Percentiles rank a stretch among this genome's conserved stretches.
Evolutionary conservation across 106 monocot genomes (phyloP).

Genomic region (Dendrobium officinale): DNA sequence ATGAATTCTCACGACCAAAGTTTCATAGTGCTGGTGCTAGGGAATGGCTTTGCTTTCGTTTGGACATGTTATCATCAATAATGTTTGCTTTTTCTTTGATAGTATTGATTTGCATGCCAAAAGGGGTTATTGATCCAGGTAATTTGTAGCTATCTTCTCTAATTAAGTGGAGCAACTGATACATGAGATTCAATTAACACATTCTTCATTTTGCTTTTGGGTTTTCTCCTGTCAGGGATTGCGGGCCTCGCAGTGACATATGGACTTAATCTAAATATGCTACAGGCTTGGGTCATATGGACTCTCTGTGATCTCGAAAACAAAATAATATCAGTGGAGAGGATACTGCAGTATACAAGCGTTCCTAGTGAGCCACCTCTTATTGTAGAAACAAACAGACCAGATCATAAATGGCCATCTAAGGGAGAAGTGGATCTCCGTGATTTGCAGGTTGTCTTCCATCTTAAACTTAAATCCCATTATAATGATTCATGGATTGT

Average conservation of each 20-base stretch:
- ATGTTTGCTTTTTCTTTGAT: conserved; percentile 15
- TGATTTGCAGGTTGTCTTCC: background rate
- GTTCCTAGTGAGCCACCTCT: conserved; percentile 80
- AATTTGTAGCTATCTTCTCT: background rate
- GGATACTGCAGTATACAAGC: conserved; percentile 72
- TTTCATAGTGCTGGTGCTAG: conserved; percentile 55
- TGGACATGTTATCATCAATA: conserved; percentile 55
- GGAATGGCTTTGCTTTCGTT: conserved; percentile 55
- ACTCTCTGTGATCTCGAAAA: conserved; percentile 56
- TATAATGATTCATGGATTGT: no score
- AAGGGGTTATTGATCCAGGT: conserved; percentile 4
- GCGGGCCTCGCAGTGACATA: conserved; percentile 85
- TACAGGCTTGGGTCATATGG: conserved; percentile 67
- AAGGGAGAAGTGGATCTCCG: conserved; percentile 25
- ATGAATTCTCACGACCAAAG: conserved; percentile 53
- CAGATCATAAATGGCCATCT: conserved; percentile 55
- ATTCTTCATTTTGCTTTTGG: background rate
- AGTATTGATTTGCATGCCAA: conserved; percentile 2
- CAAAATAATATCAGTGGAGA: conserved; percentile 38
- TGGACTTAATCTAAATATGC: conserved; percentile 68
- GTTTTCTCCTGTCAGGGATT: conserved; percentile 27
- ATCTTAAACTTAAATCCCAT: background rate
- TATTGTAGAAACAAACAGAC: conserved; percentile 29
- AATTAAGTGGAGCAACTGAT: background rate
- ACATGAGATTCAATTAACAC: background rate